Percentiles rank a stretch among this genome's conserved stretches.
phyloP scores from a whole-genome alignment of 345 rosid species.

The sweet orange (Citrus sinensis) region DVS_A1.0 CM039162.1:6203001-6203500 shows the following conservation, averaged over 20 bases:
- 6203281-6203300: constrained; percentile 13
- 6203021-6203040: constrained; percentile 30
- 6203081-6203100: constrained; percentile 5
- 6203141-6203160: constrained; percentile 13
- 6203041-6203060: constrained; percentile 24
- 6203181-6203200: constrained; percentile 20
- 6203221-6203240: constrained; percentile 21
- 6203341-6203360: constrained; percentile 14
- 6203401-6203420: constrained; percentile 44
- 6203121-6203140: neutral
- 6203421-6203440: constrained; percentile 83
- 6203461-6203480: constrained; percentile 66
- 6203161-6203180: constrained; percentile 16
- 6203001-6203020: constrained; percentile 13
- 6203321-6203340: constrained; percentile 10
- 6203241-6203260: constrained; percentile 4
- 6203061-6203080: constrained; percentile 20
- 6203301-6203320: constrained; percentile 15
- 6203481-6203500: constrained; percentile 82
- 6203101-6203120: constrained; percentile 11
- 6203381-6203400: constrained; percentile 11
- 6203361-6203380: constrained; percentile 16
- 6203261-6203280: constrained; percentile 12
- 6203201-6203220: constrained; percentile 5
- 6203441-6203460: constrained; percentile 69